Evolutionary conservation across 371 early-diverging fungal genomes (phyloP).

Genomic region (Enterocytospora artemiae): DNA sequence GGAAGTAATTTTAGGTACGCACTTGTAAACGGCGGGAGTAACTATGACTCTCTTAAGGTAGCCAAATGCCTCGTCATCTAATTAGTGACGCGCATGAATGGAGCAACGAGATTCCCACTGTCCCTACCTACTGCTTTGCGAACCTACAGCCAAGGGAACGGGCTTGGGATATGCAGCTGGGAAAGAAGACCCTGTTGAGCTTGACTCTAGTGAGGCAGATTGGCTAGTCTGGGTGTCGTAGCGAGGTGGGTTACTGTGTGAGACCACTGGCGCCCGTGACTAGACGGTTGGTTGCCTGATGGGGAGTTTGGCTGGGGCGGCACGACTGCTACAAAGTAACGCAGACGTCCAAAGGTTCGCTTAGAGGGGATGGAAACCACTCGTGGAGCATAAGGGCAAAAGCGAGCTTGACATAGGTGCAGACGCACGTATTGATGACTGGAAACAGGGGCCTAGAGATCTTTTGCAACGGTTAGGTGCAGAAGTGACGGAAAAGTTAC

Average conservation of each 20-base stretch:
- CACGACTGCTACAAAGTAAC: conserved; percentile 42
- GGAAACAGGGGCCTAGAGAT: conserved; percentile 63
- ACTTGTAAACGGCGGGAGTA: conserved; percentile 66
- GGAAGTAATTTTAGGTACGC: conserved; percentile 64
- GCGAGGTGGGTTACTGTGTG: conserved; percentile 34
- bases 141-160: conserved; percentile 64
- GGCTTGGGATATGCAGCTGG: conserved; percentile 62
- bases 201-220: conserved; percentile 34
- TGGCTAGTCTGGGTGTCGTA: conserved; percentile 2
- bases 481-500: conserved; percentile 66
- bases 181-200: conserved; percentile 60
- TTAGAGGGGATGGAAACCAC: conserved; percentile 33
- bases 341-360: conserved; percentile 41
- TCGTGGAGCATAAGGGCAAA: conserved; percentile 59
- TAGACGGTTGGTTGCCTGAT: conserved; percentile 7
- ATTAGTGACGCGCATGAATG: conserved; percentile 67
- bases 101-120: conserved; percentile 66
- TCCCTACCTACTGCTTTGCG: conserved; percentile 63
- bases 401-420: conserved; percentile 61
- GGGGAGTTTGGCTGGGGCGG: conserved; percentile 52
- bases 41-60: conserved; percentile 65
- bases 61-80: conserved; percentile 66
- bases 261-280: conserved; percentile 24
- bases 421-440: conserved; percentile 58
- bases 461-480: conserved; percentile 60